Conservation (phyloP, 2,329 filamentous ascomycete species). For the Metarhizium robertsii region DNA sequence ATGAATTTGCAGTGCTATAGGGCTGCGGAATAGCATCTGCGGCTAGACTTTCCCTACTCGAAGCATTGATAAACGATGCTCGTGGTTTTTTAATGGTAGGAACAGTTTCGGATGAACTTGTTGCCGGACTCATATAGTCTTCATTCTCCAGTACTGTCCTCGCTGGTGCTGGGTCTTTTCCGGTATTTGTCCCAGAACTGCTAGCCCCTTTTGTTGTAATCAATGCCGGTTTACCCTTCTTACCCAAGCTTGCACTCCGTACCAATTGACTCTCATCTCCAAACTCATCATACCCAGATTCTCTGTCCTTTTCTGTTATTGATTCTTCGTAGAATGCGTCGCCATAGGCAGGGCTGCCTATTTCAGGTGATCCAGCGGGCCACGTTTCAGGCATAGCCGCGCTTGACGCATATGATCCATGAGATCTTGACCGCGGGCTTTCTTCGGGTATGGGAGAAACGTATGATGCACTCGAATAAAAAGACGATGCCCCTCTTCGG, state of each 20-base stretch:
- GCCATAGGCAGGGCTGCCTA: constrained; percentile 33
- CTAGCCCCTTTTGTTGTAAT: constrained; percentile 28
- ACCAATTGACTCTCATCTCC: constrained; percentile 50
- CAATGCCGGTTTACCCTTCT: constrained; percentile 47
- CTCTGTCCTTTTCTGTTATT: constrained; percentile 33
- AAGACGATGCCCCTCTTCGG: constrained; percentile 51
- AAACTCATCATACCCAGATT: constrained; percentile 34
- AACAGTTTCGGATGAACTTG: constrained; percentile 36
- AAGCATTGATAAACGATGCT: constrained; percentile 8
- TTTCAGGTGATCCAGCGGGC: constrained; percentile 38
- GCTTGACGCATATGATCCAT: constrained; percentile 62
- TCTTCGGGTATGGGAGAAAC: constrained; percentile 73
- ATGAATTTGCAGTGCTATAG: constrained; percentile 38
- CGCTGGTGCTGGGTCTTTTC: constrained; percentile 24
- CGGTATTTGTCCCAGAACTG: constrained; percentile 6
- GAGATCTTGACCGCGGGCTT: constrained; percentile 45
- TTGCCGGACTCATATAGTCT: constrained; percentile 35
- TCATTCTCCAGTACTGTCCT: constrained; percentile 36
- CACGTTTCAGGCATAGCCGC: constrained; percentile 62
- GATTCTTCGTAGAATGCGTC: constrained; percentile 43
- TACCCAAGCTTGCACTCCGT: constrained; percentile 52
- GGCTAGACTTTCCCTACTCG: constrained; percentile 19
- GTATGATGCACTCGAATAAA: constrained; percentile 56
- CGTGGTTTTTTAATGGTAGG: constrained; percentile 16
- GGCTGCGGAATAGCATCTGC: constrained; percentile 40